These are phyloP conservation scores for Amanita thiersii DNA, from an alignment of 768 basidiomycete genomes.

Conservation along the genomic window DNA sequence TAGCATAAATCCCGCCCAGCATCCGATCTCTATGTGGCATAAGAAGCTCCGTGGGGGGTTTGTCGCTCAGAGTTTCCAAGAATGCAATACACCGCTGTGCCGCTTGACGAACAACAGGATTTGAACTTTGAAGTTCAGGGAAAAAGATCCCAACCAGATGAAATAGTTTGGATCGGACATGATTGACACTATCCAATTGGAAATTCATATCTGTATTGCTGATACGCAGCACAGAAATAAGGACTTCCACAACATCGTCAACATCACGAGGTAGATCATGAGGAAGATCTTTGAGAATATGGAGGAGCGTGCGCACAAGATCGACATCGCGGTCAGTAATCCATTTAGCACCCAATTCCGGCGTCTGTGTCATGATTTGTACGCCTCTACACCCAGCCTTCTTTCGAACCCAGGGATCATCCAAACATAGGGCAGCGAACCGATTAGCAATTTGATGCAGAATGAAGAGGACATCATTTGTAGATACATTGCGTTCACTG, in stretches of 20 bases:
- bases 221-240: slow-evolving; percentile 58
- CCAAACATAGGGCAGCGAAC: slow-evolving; percentile 81
- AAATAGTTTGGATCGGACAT: slow-evolving; percentile 46
- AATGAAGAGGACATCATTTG: slow-evolving; percentile 54
- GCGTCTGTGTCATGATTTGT: slow-evolving; percentile 65
- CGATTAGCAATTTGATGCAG: slow-evolving; percentile 79
- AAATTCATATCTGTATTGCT: slow-evolving; percentile 44
- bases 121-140: slow-evolving; percentile 83
- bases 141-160: slow-evolving; percentile 79
- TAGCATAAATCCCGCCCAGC: slow-evolving; percentile 87
- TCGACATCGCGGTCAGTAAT: slow-evolving; percentile 83
- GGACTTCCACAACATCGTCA: slow-evolving; percentile 69
- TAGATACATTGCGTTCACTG: slow-evolving; percentile 33
- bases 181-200: slow-evolving; percentile 31
- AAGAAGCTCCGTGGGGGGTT: slow-evolving; percentile 72
- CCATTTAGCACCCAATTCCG: slow-evolving; percentile 70
- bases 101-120: slow-evolving; percentile 75
- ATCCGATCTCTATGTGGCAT: slow-evolving; percentile 82
- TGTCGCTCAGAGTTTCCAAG: slow-evolving; percentile 65
- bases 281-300: slow-evolving; percentile 92
- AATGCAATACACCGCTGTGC: slow-evolving; percentile 75
- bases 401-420: slow-evolving; percentile 86
- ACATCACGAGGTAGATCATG: slow-evolving; percentile 80
- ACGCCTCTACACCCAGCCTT: slow-evolving; percentile 87
- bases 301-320: slow-evolving; percentile 81